Percentiles rank a stretch among this genome's conserved stretches.
These are phyloP conservation scores for Boletus reticulatus DNA, from an alignment of 768 basidiomycete species.

Conservation along the genomic window DNA sequence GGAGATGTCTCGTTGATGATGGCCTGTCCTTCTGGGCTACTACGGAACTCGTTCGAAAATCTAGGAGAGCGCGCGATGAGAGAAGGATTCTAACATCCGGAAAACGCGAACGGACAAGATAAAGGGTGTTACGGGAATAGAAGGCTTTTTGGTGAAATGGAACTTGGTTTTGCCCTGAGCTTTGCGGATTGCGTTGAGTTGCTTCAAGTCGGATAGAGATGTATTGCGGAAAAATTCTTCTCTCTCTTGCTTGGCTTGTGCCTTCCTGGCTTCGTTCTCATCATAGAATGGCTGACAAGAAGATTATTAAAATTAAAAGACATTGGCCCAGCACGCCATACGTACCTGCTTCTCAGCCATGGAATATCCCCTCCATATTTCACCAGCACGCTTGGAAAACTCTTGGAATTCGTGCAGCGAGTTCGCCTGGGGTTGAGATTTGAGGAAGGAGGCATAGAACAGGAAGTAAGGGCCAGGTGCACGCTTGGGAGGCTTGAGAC, in stretches of 20 bases:
- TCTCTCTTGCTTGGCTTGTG: conserved; percentile 17
- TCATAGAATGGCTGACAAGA: conserved; percentile 28
- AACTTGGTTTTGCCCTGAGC: conserved; percentile 23
- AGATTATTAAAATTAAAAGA: not conserved
- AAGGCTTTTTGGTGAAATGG: not conserved
- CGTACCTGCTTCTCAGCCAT: conserved; percentile 36
- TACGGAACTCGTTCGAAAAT: conserved; percentile 21
- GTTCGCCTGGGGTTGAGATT: not conserved
- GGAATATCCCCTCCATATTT: conserved; percentile 33
- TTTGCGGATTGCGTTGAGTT: conserved; percentile 34
- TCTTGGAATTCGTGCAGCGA: not conserved
- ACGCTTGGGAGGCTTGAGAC: conserved; percentile 27
- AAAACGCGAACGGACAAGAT: conserved; percentile 21
- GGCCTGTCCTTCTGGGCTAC: conserved; percentile 11
- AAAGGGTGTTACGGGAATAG: conserved; percentile 15
- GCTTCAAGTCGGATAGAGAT: conserved; percentile 18
- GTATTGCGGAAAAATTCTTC: conserved; percentile 29
- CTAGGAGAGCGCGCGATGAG: conserved; percentile 6
- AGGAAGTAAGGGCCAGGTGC: conserved; percentile 26
- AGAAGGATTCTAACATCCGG: not conserved
- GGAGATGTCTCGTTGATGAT: conserved; percentile 7
- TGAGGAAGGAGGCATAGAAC: conserved; percentile 21
- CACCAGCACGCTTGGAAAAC: conserved; percentile 19
- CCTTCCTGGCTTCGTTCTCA: conserved; percentile 13
- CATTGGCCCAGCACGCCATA: not conserved